These are phyloP conservation scores for Fusarium nodosum DNA, from an alignment of 2,329 filamentous ascomycete genomes.

Conservation along the genomic window DNA sequence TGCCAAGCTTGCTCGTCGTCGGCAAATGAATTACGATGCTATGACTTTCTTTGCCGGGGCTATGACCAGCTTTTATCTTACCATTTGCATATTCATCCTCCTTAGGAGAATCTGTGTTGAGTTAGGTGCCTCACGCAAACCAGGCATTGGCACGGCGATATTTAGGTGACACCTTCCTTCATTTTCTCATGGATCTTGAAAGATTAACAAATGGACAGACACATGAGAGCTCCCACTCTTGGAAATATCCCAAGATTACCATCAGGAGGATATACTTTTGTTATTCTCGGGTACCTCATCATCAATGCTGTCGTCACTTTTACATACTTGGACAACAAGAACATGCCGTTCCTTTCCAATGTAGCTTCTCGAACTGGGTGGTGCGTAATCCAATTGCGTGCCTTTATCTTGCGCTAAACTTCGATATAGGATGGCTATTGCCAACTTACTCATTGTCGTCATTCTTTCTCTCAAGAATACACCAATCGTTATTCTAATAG, in stretches of 20 bases:
- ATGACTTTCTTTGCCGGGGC: slow-evolving; percentile 44
- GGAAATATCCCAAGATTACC: slow-evolving; percentile 49
- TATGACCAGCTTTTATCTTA: slow-evolving; percentile 31
- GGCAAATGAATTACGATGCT: slow-evolving; percentile 47
- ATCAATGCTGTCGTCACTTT: slow-evolving; percentile 55
- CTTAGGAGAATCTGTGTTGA: slow-evolving; percentile 29
- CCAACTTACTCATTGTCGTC: slow-evolving; percentile 65
- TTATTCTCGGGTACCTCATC: slow-evolving; percentile 51
- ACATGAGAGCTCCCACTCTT: slow-evolving; percentile 48
- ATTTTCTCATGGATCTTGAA: no score
- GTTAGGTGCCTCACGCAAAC: slow-evolving; percentile 27
- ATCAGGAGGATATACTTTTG: slow-evolving; percentile 52
- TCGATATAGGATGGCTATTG: slow-evolving; percentile 55
- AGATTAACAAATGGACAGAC: slow-evolving; percentile 43
- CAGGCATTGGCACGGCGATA: slow-evolving; percentile 16
- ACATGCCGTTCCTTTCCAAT: slow-evolving; percentile 51
- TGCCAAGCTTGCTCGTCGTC: slow-evolving; percentile 44
- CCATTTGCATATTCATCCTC: slow-evolving; percentile 32
- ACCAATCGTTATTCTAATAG: slow-evolving; percentile 65
- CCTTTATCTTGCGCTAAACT: neutral
- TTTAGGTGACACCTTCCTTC: slow-evolving; percentile 34
- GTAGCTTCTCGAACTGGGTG: slow-evolving; percentile 58
- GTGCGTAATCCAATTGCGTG: slow-evolving; percentile 44
- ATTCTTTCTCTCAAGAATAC: slow-evolving; percentile 71
- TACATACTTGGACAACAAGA: slow-evolving; percentile 52